These are phyloP conservation scores for Tilletia setariae DNA, from an alignment of 1,284 basidiomycete species.

Conservation along the genomic window DNA sequence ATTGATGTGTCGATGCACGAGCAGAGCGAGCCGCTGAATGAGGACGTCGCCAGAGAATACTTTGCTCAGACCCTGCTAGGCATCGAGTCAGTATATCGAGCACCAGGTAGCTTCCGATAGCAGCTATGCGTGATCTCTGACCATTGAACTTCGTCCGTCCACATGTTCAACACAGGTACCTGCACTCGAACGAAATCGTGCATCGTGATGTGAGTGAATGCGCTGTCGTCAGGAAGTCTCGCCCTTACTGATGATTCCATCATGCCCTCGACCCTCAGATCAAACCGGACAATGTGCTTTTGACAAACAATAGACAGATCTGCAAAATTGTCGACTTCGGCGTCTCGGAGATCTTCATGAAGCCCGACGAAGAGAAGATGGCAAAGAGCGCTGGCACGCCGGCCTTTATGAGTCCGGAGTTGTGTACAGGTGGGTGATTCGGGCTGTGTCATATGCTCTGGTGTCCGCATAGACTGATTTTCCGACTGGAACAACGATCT, in stretches of 20 bases:
- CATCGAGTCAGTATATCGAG: conserved; percentile 43
- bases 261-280: conserved; percentile 41
- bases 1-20: conserved; percentile 56
- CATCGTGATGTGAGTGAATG: conserved; percentile 56
- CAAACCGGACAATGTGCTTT: conserved; percentile 62
- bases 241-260: background rate
- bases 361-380: conserved; percentile 57
- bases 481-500: background rate
- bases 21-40: conserved; percentile 44
- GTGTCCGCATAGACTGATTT: background rate
- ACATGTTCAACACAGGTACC: conserved; percentile 53
- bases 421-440: conserved; percentile 39
- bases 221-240: background rate
- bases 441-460: no score
- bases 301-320: conserved; percentile 57
- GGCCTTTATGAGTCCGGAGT: conserved; percentile 62
- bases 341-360: conserved; percentile 61
- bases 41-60: conserved; percentile 56
- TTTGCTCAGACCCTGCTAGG: conserved; percentile 61
- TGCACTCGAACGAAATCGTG: conserved; percentile 61
- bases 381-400: conserved; percentile 59
- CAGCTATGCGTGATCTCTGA: background rate
- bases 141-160: background rate
- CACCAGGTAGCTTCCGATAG: background rate
- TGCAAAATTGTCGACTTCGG: conserved; percentile 64